Evolutionary conservation across 768 basidiomycete genomes (phyloP), one percentile per base, ranked within the genome.

Genomic region (Mycena rebaudengoi): DNA sequence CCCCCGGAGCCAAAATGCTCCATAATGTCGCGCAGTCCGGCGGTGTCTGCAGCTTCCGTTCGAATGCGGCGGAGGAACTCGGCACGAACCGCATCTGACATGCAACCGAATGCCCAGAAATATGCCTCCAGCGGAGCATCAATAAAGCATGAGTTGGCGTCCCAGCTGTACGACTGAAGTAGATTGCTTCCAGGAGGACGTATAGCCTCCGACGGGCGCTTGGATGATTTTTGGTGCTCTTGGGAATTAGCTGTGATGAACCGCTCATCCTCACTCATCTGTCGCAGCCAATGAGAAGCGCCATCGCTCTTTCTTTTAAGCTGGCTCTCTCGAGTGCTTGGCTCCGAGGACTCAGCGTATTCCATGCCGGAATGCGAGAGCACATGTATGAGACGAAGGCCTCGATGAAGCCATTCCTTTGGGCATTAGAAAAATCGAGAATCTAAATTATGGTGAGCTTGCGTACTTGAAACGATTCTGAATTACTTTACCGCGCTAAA

Each of bases 401-500:
- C 21, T 52, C 50, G 25, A 60, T 35, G 26, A 51, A 51, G 8
- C 39, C 50, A 18, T 60, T 52, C 1, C 49, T n/a, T 23, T 60
- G 59, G 0, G 59, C 59, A 20, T 40, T 52, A 7, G 59, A 60
- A 46, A 60, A 60, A 25, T 60, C 59, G 30, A 60, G 49, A 3
- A 60, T 44, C 59, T 60, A 16, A 12, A 10, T 37, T 37, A 11
- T 7, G 20, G 7, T 6, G n/a, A 20, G 23, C 3, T 25, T 28
- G 7, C 40, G n/a, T 41, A 11, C 3, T 16, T 3, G 16, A 18
- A 13, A 30, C 7, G 18, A n/a, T 48, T 18, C 25, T 4, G 8
- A 7, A 39, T 28, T 8, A 29, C 37, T 21, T 30, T n/a, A 29
- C 58, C 18, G 44, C 46, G 26, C 44, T 50, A 29, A 39, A 50